These are phyloP conservation scores for Anthracocystis panici-leucophaei DNA, from an alignment of 1,284 basidiomycete genomes.

Conservation along the genomic window DNA sequence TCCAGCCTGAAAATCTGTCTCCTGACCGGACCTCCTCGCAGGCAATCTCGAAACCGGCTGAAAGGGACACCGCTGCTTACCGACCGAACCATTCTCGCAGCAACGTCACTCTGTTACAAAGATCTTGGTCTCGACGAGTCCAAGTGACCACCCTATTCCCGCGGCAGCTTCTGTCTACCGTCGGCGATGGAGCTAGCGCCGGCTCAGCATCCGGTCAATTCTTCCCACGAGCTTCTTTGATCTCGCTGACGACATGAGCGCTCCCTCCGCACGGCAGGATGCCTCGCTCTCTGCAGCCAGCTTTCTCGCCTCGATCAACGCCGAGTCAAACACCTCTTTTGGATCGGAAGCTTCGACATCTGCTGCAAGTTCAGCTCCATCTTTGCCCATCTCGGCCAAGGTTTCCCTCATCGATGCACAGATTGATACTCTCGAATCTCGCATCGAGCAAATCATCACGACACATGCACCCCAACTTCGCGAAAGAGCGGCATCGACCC, in stretches of 20 bases:
- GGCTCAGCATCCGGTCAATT: background rate
- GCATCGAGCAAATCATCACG: slow-evolving; percentile 26
- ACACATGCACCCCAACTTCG: slow-evolving; percentile 39
- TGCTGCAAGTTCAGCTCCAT: slow-evolving; percentile 24
- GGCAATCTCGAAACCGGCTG: background rate
- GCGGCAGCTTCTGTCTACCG: background rate
- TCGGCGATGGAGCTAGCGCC: slow-evolving; percentile 16
- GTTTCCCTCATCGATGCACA: slow-evolving; percentile 52
- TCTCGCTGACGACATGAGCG: slow-evolving; percentile 22
- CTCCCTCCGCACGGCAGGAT: slow-evolving; percentile 12
- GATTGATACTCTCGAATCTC: slow-evolving; percentile 38
- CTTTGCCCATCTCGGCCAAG: slow-evolving; percentile 49
- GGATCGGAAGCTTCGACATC: slow-evolving; percentile 15
- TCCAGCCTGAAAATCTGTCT: no score
- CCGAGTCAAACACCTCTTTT: slow-evolving; percentile 35
- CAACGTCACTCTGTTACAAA: background rate
- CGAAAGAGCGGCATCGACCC: slow-evolving; percentile 25
- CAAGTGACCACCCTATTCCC: background rate
- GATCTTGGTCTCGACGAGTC: background rate
- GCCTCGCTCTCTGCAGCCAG: slow-evolving; percentile 34
- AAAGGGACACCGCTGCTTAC: background rate
- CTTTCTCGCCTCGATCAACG: slow-evolving; percentile 49
- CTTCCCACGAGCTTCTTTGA: background rate
- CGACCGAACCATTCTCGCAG: background rate
- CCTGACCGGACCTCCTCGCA: background rate